A percentile compares a stretch with the other conserved stretches of the same genome.
phyloP scores from a whole-genome alignment of 345 rosid genomes.

The Syzygium aqueum region DNA sequence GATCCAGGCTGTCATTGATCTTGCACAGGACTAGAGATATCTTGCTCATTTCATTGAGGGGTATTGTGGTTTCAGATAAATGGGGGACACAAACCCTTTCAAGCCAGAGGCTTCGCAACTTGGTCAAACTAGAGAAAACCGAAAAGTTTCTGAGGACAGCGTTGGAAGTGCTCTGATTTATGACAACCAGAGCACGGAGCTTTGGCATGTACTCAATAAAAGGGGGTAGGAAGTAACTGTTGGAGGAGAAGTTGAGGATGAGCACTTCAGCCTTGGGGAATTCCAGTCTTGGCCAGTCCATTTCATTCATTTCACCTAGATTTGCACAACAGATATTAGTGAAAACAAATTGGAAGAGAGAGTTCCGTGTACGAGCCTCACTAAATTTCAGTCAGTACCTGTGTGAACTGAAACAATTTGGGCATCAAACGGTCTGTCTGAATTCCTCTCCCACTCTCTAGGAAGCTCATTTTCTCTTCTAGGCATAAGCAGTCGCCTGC shows the following conservation, averaged over 20 bases:
- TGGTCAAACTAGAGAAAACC: conserved; percentile 33
- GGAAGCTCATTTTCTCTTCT: conserved; percentile 52
- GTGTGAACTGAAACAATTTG: conserved; percentile 80
- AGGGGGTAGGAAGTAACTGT: conserved; percentile 66
- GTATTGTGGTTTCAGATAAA: conserved; percentile 28
- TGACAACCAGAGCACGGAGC: conserved; percentile 67
- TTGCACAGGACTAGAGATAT: conserved; percentile 72
- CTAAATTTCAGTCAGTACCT: conserved; percentile 17
- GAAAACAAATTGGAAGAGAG: neutral
- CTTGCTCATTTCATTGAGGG: conserved; percentile 43
- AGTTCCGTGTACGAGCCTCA: neutral
- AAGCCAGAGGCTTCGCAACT: conserved; percentile 78
- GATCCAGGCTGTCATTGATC: conserved; percentile 46
- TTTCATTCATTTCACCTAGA: conserved; percentile 68
- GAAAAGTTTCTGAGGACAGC: conserved; percentile 51
- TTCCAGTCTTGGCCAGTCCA: conserved; percentile 71
- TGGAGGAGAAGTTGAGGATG: conserved; percentile 52
- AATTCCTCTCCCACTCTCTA: conserved; percentile 74
- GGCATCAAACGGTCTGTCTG: conserved; percentile 48
- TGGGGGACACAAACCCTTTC: conserved; percentile 58
- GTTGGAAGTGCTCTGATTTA: conserved; percentile 46
- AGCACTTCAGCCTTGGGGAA: conserved; percentile 90
- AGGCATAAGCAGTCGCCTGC: conserved; percentile 65
- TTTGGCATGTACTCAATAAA: conserved; percentile 59
- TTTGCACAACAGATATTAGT: neutral